phyloP scores from a whole-genome alignment of 257 asterid genomes.

The Datura wrightii region DNA sequence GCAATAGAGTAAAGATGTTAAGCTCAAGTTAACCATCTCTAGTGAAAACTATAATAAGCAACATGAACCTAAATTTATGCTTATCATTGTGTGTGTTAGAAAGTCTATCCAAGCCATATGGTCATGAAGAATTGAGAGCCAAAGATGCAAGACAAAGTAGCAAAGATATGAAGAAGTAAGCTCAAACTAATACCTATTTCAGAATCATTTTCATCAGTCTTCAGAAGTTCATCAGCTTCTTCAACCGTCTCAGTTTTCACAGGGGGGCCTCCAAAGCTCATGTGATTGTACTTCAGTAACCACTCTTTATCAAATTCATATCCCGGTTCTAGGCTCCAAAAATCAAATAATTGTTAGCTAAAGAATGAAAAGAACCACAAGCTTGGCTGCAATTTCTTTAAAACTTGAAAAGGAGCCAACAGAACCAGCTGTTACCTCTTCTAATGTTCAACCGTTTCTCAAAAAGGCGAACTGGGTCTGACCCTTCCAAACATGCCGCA shows the following conservation, averaged over 20 bases:
- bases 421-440: constrained; percentile 54
- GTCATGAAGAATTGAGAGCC: not conserved
- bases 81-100: not conserved
- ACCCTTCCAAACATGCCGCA: constrained; percentile 89
- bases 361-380: not conserved
- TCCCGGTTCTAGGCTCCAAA: constrained; percentile 52
- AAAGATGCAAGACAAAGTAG: not conserved
- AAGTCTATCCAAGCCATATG: not conserved
- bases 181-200: constrained; percentile 56
- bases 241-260: constrained; percentile 61
- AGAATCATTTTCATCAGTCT: constrained; percentile 65
- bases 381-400: not conserved
- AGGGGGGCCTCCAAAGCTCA: constrained; percentile 98
- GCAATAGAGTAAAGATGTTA: constrained; percentile 17
- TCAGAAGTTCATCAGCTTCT: constrained; percentile 72
- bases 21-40: not conserved
- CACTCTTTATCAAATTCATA: constrained; percentile 61
- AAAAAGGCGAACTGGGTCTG: constrained; percentile 89
- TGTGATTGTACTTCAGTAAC: constrained; percentile 72
- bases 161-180: not conserved
- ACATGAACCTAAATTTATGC: not conserved
- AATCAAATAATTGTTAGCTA: not conserved
- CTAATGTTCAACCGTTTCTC: constrained; percentile 71
- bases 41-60: not conserved
- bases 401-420: not conserved